Percentiles rank a stretch among this genome's conserved stretches.
Evolutionary conservation across 2,329 filamentous ascomycete species (phyloP).

Genomic region (Colletotrichum nymphaeae): DNA sequence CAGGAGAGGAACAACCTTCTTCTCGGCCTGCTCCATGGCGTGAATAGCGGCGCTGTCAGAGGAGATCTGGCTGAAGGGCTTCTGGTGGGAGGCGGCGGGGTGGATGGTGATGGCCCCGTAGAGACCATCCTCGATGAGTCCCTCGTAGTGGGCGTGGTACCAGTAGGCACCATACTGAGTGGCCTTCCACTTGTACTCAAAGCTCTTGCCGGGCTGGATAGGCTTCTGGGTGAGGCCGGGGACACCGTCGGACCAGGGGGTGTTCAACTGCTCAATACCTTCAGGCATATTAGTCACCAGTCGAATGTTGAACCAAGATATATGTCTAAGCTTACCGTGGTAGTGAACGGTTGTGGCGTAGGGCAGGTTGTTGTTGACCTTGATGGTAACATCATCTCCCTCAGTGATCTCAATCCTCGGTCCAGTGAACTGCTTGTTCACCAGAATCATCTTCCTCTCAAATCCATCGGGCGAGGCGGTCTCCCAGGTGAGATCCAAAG

Average conservation of each 20-base stretch:
- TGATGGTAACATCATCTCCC: conserved; percentile 59
- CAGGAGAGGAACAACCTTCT: conserved; percentile 57
- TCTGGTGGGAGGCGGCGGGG: conserved; percentile 44
- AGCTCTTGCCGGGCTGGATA: conserved; percentile 60
- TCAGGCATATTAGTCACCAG: conserved; percentile 5
- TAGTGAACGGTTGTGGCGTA: conserved; percentile 62
- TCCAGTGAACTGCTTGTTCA: conserved; percentile 72
- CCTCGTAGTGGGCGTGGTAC: conserved; percentile 69
- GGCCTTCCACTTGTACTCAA: conserved; percentile 66
- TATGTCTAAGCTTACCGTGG: conserved; percentile 50
- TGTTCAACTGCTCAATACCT: conserved; percentile 48
- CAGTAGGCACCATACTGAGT: conserved; percentile 68
- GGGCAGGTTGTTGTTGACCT: conserved; percentile 58
- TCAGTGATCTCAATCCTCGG: conserved; percentile 66
- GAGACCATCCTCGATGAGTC: conserved; percentile 70
- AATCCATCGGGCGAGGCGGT: conserved; percentile 57
- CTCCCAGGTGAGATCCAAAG: conserved; percentile 50
- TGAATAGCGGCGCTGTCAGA: conserved; percentile 44
- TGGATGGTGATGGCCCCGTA: conserved; percentile 67
- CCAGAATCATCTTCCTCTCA: conserved; percentile 56
- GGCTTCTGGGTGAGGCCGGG: conserved; percentile 66
- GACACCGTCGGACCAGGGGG: conserved; percentile 71
- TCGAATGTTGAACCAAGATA: no score
- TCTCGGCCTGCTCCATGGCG: conserved; percentile 60
- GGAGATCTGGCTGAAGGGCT: conserved; percentile 64